Conservation (phyloP, 129 eudicot genomes). For the Scalesia atractyloides region DNA sequence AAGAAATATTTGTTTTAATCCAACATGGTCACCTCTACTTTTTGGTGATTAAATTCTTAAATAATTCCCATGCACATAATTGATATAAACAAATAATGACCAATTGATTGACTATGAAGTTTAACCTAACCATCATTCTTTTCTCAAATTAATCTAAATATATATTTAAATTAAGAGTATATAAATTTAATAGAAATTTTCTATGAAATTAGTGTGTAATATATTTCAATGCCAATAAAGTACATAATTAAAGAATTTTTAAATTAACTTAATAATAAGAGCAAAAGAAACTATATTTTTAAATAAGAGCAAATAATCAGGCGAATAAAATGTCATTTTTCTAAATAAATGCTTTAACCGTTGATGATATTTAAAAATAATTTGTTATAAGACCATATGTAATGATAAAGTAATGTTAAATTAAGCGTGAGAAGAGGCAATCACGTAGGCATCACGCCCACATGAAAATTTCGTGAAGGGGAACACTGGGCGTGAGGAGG, state of each 20-base stretch:
- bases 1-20: neutral
- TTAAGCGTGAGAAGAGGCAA: too few species aligned
- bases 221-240: neutral
- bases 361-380: neutral
- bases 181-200: too few species aligned
- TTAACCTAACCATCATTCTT: slow-evolving; percentile 22
- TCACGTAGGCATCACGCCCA: too few species aligned
- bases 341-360: neutral
- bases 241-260: neutral
- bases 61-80: neutral
- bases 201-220: neutral
- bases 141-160: slow-evolving; percentile 1
- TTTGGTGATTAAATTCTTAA: neutral
- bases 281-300: neutral
- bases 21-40: neutral
- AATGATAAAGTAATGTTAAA: too few species aligned
- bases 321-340: neutral
- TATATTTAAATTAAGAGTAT: neutral
- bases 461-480: too few species aligned
- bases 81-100: slow-evolving; percentile 3
- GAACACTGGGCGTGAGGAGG: too few species aligned
- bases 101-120: slow-evolving; percentile 7
- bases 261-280: neutral
- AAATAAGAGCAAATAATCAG: neutral
- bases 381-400: too few species aligned